Percentiles rank a stretch among this genome's conserved stretches.
Evolutionary conservation across 176 grass and related monocot genomes (phyloP).

Genomic region (Cenchrus americanus): DNA sequence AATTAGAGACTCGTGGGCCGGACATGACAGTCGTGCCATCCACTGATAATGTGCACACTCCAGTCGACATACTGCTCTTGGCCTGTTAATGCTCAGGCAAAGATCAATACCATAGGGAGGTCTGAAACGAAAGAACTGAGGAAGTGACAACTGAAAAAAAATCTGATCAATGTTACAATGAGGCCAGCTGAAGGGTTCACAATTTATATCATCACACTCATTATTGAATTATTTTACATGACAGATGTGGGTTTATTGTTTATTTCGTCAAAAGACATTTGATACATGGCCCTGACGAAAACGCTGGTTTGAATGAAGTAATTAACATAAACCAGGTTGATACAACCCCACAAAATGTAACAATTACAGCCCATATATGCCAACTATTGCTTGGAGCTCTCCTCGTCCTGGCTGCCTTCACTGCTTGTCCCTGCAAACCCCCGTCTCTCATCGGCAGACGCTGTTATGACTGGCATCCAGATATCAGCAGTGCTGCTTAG

Average conservation of each 20-base stretch:
- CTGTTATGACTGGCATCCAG: conserved; percentile 96
- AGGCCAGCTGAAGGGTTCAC: background rate
- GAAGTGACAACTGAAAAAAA: background rate
- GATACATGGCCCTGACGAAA: too few relatives aligned
- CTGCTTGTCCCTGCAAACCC: conserved; percentile 48
- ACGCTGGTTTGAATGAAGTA: background rate
- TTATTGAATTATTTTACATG: conserved; percentile 12
- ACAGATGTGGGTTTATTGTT: conserved; percentile 5
- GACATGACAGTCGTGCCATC: conserved; percentile 3
- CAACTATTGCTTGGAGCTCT: conserved; percentile 40
- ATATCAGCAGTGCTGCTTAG: conserved; percentile 83
- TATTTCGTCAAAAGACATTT: background rate
- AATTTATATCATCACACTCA: background rate
- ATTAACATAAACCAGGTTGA: background rate
- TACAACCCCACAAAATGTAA: conserved; percentile 2
- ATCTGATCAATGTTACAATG: background rate
- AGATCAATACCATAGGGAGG: background rate
- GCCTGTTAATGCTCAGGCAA: background rate
- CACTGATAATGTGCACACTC: background rate
- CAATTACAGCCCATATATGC: conserved; percentile 2
- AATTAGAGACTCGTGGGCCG: background rate
- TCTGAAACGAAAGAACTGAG: background rate
- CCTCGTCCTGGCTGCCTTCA: conserved; percentile 49
- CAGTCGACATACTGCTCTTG: background rate
- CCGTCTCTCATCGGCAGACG: conserved; percentile 71